A percentile compares a stretch with the other conserved stretches of the same genome.
phyloP scores from a whole-genome alignment of 768 basidiomycete species.

The Mycena metata region DNA sequence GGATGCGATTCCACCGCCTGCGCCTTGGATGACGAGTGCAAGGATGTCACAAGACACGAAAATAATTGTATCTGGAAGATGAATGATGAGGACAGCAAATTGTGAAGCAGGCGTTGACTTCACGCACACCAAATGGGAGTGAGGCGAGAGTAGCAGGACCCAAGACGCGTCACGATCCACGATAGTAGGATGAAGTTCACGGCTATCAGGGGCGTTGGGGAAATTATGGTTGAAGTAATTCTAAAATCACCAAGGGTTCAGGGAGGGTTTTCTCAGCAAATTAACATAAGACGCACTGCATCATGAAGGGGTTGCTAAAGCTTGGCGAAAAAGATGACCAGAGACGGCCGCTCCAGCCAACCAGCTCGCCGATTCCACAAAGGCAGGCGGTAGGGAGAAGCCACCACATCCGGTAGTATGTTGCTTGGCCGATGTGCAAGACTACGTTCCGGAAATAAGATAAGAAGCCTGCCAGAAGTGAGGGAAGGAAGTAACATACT shows the following conservation, averaged over 20 bases:
- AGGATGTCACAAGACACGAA: conserved; percentile 1
- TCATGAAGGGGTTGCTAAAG: background rate
- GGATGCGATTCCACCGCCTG: conserved; percentile 22
- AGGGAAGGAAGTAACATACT: conserved; percentile 7
- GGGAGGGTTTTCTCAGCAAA: background rate
- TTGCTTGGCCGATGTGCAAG: background rate
- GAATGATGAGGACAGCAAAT: conserved; percentile 27
- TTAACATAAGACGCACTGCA: conserved; percentile 13
- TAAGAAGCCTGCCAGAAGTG: background rate
- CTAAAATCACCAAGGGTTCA: background rate
- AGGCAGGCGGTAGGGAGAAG: background rate
- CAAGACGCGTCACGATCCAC: conserved; percentile 36
- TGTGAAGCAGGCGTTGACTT: background rate
- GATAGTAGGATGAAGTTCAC: background rate
- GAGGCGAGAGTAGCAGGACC: conserved; percentile 43
- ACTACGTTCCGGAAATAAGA: background rate
- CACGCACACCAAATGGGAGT: conserved; percentile 55
- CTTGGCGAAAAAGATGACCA: background rate
- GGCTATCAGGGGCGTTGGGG: conserved; percentile 1
- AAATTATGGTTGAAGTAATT: background rate
- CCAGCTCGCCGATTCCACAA: background rate
- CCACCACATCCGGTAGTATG: background rate
- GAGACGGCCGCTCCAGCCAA: background rate
- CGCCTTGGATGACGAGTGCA: background rate
- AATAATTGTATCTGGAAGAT: background rate